A percentile compares a stretch with the other conserved stretches of the same genome.
phyloP scores from a whole-genome alignment of 1,139 yeast species.

The Arxiozyma bovina region DNA sequence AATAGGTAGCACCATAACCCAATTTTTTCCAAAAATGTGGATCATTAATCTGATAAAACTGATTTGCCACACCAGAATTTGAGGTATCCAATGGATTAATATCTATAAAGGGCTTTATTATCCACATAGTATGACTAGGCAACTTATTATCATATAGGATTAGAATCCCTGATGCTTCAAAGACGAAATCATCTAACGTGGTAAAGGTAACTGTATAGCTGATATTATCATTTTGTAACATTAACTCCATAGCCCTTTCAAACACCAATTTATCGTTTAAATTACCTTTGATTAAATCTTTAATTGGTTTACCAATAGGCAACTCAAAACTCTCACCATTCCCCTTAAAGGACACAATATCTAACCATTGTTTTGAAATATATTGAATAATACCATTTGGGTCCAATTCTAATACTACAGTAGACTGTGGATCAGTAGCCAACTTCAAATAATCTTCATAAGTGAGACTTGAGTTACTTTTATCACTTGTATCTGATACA shows the following conservation, averaged over 20 bases:
- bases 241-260: conserved; percentile 50
- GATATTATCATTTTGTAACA: conserved; percentile 55
- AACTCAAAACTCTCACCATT: background rate
- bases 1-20: conserved; percentile 83
- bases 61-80: conserved; percentile 33
- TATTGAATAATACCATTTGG: conserved; percentile 70
- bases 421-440: conserved; percentile 63
- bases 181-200: conserved; percentile 37
- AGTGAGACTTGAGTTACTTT: conserved; percentile 9
- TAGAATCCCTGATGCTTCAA: conserved; percentile 94
- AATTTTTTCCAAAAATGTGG: conserved; percentile 39
- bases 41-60: conserved; percentile 50
- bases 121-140: conserved; percentile 90
- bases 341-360: conserved; percentile 31
- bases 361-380: conserved; percentile 68
- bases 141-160: conserved; percentile 47
- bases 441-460: conserved; percentile 26
- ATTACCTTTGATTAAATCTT: conserved; percentile 58
- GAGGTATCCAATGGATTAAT: background rate
- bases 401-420: conserved; percentile 80
- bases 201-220: conserved; percentile 67
- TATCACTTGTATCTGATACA: conserved; percentile 3
- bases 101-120: conserved; percentile 67
- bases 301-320: conserved; percentile 42
- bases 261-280: conserved; percentile 61